These are phyloP conservation scores for Parastagonospora nodorum DNA, from an alignment of 2,329 filamentous ascomycete genomes.

Conservation along the genomic window DNA sequence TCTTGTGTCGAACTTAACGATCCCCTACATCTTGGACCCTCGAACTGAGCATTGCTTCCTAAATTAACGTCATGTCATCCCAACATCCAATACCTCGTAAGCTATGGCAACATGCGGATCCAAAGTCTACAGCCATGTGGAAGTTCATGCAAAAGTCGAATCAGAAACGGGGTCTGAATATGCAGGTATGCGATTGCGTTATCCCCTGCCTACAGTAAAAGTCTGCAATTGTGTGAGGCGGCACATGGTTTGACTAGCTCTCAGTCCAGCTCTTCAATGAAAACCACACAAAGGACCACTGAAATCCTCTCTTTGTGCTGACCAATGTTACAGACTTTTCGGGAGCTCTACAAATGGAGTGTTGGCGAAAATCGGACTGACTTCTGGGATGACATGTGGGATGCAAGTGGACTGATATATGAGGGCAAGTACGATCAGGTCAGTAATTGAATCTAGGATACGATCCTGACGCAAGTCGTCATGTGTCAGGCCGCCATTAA, in stretches of 20 bases:
- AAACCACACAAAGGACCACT: neutral
- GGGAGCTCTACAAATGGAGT: constrained; percentile 73
- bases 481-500: neutral
- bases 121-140: constrained; percentile 51
- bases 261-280: neutral
- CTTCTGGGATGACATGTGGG: constrained; percentile 45
- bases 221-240: no score
- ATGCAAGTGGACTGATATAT: constrained; percentile 33
- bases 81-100: constrained; percentile 46
- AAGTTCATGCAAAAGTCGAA: constrained; percentile 64
- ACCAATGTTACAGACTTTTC: constrained; percentile 59
- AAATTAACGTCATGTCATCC: constrained; percentile 1
- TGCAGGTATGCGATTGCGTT: constrained; percentile 56
- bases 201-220: neutral
- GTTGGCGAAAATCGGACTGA: constrained; percentile 59
- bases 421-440: constrained; percentile 36
- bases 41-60: no score
- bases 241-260: no score
- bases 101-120: constrained; percentile 54
- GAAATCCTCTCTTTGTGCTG: neutral
- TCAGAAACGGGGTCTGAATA: constrained; percentile 57
- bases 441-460: neutral
- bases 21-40: no score
- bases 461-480: no score
- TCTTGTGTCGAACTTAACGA: no score